A percentile compares a stretch with the other conserved stretches of the same genome.
These are phyloP conservation scores for Trichoderma orchidacearum DNA, from an alignment of 495 filamentous ascomycete genomes.

Conservation along the genomic window DNA sequence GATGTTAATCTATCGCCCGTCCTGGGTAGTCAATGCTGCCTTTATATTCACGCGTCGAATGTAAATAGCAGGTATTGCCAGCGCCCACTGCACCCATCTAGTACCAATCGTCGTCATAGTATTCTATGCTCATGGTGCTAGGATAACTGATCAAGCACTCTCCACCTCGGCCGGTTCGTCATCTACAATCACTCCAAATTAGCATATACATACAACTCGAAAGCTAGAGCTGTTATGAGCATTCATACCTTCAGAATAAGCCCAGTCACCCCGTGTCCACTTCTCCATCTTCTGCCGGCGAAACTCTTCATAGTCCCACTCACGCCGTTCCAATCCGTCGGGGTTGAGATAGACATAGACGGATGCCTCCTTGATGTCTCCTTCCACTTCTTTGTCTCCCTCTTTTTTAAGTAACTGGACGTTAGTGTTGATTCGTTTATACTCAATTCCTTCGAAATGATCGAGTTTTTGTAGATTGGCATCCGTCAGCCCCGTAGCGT, in stretches of 20 bases:
- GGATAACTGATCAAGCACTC: slow-evolving; percentile 10
- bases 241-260: neutral
- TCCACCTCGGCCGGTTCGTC: slow-evolving; percentile 3
- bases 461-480: slow-evolving; percentile 68
- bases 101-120: no score
- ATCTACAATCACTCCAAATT: neutral
- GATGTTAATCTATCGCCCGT: no score
- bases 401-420: slow-evolving; percentile 34
- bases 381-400: slow-evolving; percentile 27
- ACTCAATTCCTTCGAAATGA: slow-evolving; percentile 68
- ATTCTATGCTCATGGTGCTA: no score
- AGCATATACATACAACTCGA: slow-evolving; percentile 7
- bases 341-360: slow-evolving; percentile 63
- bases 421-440: slow-evolving; percentile 46
- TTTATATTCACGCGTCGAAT: no score
- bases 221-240: slow-evolving; percentile 9
- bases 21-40: no score
- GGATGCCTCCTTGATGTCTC: slow-evolving; percentile 47
- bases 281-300: slow-evolving; percentile 47
- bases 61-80: no score
- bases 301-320: slow-evolving; percentile 78
- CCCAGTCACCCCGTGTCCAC: slow-evolving; percentile 30
- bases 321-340: slow-evolving; percentile 42
- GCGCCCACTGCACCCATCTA: no score
- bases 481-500: slow-evolving; percentile 65